Conservation (phyloP, 2,329 filamentous ascomycete species). For the Ophiocordyceps polyrhachis-furcata region DNA sequence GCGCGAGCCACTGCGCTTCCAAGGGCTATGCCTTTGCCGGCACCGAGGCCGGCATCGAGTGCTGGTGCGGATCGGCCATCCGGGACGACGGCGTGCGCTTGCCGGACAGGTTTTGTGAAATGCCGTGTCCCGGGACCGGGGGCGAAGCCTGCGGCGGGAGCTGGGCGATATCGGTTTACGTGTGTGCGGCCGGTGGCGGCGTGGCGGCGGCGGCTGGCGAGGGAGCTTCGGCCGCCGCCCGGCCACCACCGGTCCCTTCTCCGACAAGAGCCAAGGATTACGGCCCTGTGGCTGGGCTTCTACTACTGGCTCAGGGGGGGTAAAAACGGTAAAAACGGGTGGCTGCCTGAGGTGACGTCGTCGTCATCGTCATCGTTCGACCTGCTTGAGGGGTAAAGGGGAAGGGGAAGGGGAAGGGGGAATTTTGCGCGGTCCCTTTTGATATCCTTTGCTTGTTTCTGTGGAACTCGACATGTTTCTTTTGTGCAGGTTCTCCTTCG, state of each 20-base stretch:
- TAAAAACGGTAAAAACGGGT: not conserved
- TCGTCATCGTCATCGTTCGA: not conserved
- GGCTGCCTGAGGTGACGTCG: not conserved
- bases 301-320: not conserved
- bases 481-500: not conserved
- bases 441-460: not conserved
- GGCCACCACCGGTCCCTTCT: not conserved
- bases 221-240: not conserved
- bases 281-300: not conserved
- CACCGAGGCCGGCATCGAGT: constrained; percentile 29
- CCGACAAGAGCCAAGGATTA: not conserved
- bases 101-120: constrained; percentile 8
- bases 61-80: constrained; percentile 26
- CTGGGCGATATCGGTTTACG: constrained; percentile 10
- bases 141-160: constrained; percentile 8
- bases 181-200: not conserved
- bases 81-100: constrained; percentile 7
- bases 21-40: constrained; percentile 25
- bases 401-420: not conserved
- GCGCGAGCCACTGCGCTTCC: constrained; percentile 25
- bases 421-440: not conserved
- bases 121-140: constrained; percentile 5
- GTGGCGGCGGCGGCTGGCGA: not conserved
- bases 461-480: not conserved
- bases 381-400: not conserved